Base-by-base conservation (phyloP, 1,284 basidiomycete species). In the Ustilago tritici region DNA sequence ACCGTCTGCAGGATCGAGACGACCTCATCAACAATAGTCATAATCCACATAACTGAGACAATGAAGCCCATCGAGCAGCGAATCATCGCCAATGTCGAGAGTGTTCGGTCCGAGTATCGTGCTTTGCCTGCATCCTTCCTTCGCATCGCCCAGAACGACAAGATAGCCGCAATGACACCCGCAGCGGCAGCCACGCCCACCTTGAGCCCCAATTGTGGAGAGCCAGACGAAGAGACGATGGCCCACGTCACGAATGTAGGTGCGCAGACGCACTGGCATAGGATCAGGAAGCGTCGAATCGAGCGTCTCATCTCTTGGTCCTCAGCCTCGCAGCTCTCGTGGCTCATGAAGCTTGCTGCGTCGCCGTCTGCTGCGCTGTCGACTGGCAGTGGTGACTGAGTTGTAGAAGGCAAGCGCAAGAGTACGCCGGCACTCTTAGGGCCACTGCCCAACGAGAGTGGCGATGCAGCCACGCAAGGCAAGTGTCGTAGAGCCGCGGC, bases 1-100 rank as follows among this genome's bases (percentile, higher is more conserved):
- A 97, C 92, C 0, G 94, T 93, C 92, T 96, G 82, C 2, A 82
- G 56, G 65, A 82, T 78, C n/a, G 74, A 74, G 1, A 85, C 83
- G 0, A 85, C 78, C 60, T 83, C 78, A 61, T 85, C 83, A 15
- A 85, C 84, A 23, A 79, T 80, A 31, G 79, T 79, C 72, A 84
- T 80, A 73, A 85, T 85, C 78, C 82, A 85, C 69, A 85, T 65
- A 31, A 85, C 79, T 14, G 77, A 76, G 2, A 83, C 78, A 19
- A 78, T 35, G 53, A 85, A 85, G 14, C 84, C 84, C 46, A 81
- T 60, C 46, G 64, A 64, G 60, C 81, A 81, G 15, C 82, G 76
- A 12, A 75, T 12, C 61, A 83, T 70, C 0, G 61, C 65, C 11
- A 66, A 47, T 6, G 64, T 56, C 11, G 71, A 65, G 9, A 79